Evolutionary conservation across 768 basidiomycete genomes (phyloP).

Genomic region (Russula ochroleuca): DNA sequence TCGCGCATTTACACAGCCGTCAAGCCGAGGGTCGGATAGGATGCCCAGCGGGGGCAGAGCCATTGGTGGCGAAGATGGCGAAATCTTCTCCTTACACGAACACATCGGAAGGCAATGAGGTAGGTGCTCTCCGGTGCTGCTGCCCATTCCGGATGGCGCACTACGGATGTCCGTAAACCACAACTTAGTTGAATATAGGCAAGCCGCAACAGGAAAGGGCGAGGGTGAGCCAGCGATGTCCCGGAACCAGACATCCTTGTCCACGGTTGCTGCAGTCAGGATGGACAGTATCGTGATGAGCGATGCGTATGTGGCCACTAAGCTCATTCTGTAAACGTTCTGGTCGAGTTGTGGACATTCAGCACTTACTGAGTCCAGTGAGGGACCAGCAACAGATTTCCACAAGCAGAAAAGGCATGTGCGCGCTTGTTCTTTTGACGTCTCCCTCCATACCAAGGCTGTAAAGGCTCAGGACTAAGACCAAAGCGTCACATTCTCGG

Average conservation of each 20-base stretch:
- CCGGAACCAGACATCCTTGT: slow-evolving; percentile 28
- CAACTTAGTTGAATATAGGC: slow-evolving; percentile 13
- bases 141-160: not conserved
- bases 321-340: not conserved
- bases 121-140: not conserved
- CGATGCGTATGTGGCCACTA: slow-evolving; percentile 20
- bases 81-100: slow-evolving; percentile 22
- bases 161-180: slow-evolving; percentile 9
- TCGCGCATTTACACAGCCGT: not conserved
- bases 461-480: slow-evolving; percentile 24
- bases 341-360: not conserved
- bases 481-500: not conserved
- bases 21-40: not conserved
- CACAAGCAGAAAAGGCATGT: slow-evolving; percentile 16
- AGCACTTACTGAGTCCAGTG: slow-evolving; percentile 19
- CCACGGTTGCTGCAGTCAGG: slow-evolving; percentile 22
- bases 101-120: slow-evolving; percentile 25
- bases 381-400: slow-evolving; percentile 25
- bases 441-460: slow-evolving; percentile 15
- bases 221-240: slow-evolving; percentile 27
- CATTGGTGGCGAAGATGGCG: slow-evolving; percentile 22
- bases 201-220: slow-evolving; percentile 21
- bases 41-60: slow-evolving; percentile 23
- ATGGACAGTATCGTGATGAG: slow-evolving; percentile 17
- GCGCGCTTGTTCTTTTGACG: not conserved